Conservation (phyloP, 2,329 filamentous ascomycete species). For the Madurella mycetomatis region DNA sequence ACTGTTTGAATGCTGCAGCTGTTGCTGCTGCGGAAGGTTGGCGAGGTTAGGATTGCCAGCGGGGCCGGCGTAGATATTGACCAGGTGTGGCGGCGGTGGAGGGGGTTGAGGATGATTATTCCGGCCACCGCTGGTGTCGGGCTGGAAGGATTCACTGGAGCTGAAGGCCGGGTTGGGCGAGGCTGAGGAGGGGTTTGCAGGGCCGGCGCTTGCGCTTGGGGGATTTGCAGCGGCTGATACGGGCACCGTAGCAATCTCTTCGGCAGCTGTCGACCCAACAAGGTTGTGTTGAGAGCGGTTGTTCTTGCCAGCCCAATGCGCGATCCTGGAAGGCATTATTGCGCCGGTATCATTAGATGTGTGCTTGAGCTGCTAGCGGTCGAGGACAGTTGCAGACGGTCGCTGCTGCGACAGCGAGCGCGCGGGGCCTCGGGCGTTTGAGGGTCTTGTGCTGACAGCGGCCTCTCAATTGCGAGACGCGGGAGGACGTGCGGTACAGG, state of each 20-base stretch:
- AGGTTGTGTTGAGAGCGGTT: slow-evolving; percentile 55
- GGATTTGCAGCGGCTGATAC: slow-evolving; percentile 15
- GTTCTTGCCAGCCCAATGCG: slow-evolving; percentile 49
- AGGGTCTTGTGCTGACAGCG: neutral
- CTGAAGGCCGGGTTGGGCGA: slow-evolving; percentile 42
- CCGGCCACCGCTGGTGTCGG: slow-evolving; percentile 32
- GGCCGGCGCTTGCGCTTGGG: slow-evolving; percentile 12
- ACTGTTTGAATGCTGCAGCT: slow-evolving; percentile 38
- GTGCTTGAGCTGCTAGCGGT: neutral
- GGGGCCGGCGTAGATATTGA: slow-evolving; percentile 29
- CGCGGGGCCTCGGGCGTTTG: neutral
- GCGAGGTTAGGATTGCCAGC: slow-evolving; percentile 26
- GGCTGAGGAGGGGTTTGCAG: slow-evolving; percentile 40
- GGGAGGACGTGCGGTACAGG: neutral
- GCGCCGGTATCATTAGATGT: slow-evolving; percentile 5
- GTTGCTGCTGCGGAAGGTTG: slow-evolving; percentile 31
- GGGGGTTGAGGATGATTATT: slow-evolving; percentile 29
- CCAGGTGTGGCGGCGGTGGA: slow-evolving; percentile 27
- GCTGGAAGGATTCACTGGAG: slow-evolving; percentile 45
- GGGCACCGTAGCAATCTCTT: slow-evolving; percentile 19
- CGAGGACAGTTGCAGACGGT: neutral
- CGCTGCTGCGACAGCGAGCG: neutral
- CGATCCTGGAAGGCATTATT: slow-evolving; percentile 46
- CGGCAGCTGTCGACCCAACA: slow-evolving; percentile 39
- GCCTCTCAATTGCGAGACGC: neutral